Conservation (phyloP, 1,139 yeast genomes). For the Zygotorulaspora mrakii region DNA sequence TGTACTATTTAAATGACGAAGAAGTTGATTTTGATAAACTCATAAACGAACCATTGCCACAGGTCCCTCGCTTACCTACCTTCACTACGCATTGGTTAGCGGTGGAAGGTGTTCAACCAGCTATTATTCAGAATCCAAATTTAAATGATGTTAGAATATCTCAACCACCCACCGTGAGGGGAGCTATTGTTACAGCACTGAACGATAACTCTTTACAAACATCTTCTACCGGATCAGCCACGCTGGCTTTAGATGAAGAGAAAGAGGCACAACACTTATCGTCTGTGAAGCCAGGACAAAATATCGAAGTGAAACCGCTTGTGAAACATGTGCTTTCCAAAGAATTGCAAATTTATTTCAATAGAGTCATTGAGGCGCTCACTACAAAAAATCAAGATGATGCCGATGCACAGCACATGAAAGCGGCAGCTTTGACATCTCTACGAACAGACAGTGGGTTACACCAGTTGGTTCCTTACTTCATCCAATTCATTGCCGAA, state of each 20-base stretch:
- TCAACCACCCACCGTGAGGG: constrained; percentile 62
- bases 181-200: constrained; percentile 56
- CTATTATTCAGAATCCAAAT: constrained; percentile 94
- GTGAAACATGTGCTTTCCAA: constrained; percentile 96
- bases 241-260: constrained; percentile 21
- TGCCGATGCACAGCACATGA: constrained; percentile 53
- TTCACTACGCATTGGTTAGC: constrained; percentile 99
- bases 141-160: constrained; percentile 65
- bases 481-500: constrained; percentile 93
- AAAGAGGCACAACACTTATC: constrained; percentile 36
- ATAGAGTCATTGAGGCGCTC: constrained; percentile 80
- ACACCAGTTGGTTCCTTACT: constrained; percentile 94
- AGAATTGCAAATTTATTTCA: constrained; percentile 89
- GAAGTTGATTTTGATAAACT: constrained; percentile 93
- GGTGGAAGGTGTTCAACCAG: constrained; percentile 97
- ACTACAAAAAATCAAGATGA: constrained; percentile 41
- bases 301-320: constrained; percentile 80
- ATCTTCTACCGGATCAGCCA: constrained; percentile 25
- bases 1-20: constrained; percentile 84
- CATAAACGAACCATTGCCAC: constrained; percentile 90
- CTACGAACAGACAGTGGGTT: constrained; percentile 90
- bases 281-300: constrained; percentile 43
- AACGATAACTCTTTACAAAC: constrained; percentile 37
- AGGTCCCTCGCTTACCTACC: constrained; percentile 87
- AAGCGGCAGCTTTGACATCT: constrained; percentile 77